Evolutionary conservation across 1,139 yeast species (phyloP), one percentile per base, ranked within the genome.

Genomic region (Yamadazyma triangularis): DNA sequence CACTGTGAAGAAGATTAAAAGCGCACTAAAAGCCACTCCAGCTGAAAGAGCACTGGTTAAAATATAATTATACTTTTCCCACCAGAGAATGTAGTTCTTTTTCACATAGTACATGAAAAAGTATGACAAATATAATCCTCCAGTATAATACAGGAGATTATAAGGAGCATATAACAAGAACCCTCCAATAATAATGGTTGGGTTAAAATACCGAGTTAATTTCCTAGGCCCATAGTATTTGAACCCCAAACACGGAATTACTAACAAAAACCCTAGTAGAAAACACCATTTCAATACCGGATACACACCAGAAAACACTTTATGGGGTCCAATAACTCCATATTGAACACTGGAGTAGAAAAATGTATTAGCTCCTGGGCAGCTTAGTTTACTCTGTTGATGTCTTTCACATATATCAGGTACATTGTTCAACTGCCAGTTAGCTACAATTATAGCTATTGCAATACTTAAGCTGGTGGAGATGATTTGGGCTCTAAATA

Each of bases 1-100:
- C 6, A 75, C 74, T 2, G 77, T 65, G 45, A 78, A 73, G 53
- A 77, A 79, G 27, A 79, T 73, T 29, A 77, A 50, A 21, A 77
- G 51, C 0, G 79, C 73, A 39, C 74, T 57, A 34, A 75, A 68
- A 0, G 83, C 83, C 23, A 76, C 70, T 14, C 84, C 85, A 2
- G 83, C 77, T 6, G 70, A 58, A 27, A 78, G 51, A 3, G 76
- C 83, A 36, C 76, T 66, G 11, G 79, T 64, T 23, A 79, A 55
- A 8, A 80, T 69, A 48, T 79, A 80, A 45, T 74, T 77, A 54
- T 78, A 80, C 51, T 73, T 76, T 38, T 73, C 78, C 79, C 82
- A 78, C 80, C 83, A 73, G 15, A 64, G 54, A 13, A 61, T 43
- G 45, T 69, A 73, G 39, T 72, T 62, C 41, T 57, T 64, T 42